Evolutionary conservation across 495 filamentous ascomycete species (phyloP).

Genomic region (Recurvomyces mirabilis): DNA sequence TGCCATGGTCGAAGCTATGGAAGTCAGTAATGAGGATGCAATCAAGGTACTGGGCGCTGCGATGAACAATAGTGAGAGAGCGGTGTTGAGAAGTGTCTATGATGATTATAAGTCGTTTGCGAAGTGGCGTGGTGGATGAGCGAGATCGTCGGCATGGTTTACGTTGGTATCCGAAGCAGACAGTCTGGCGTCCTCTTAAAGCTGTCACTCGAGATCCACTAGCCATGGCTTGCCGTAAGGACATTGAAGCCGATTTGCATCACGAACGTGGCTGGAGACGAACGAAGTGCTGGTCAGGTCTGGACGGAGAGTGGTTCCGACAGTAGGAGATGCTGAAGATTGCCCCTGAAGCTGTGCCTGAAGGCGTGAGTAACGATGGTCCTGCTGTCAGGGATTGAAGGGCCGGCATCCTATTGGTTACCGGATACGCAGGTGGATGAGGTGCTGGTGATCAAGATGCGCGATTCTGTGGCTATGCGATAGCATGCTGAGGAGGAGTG

Average conservation of each 20-base stretch:
- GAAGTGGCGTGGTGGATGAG: slow-evolving; percentile 12
- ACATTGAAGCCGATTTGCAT: background rate
- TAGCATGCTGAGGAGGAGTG: background rate
- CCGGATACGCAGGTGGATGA: background rate
- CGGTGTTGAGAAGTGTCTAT: slow-evolving; percentile 61
- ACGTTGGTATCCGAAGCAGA: background rate
- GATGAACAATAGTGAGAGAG: slow-evolving; percentile 55
- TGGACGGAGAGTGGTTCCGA: background rate
- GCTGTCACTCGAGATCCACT: background rate
- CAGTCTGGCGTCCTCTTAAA: background rate
- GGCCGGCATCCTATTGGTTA: background rate
- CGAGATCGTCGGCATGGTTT: too few species aligned
- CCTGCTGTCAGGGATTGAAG: background rate
- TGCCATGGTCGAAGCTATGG: slow-evolving; percentile 56
- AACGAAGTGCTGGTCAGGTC: background rate
- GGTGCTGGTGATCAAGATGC: background rate
- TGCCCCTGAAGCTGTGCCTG: background rate
- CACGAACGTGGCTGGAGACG: background rate
- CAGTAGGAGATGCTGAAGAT: background rate
- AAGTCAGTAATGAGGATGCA: slow-evolving; percentile 53
- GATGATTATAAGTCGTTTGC: slow-evolving; percentile 36
- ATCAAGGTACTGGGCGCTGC: slow-evolving; percentile 56
- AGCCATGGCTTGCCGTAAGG: background rate
- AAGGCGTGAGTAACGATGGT: background rate
- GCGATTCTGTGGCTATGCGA: background rate